Conservation (phyloP, 2,329 filamentous ascomycete genomes). For the Ophiostoma australiae region DNA sequence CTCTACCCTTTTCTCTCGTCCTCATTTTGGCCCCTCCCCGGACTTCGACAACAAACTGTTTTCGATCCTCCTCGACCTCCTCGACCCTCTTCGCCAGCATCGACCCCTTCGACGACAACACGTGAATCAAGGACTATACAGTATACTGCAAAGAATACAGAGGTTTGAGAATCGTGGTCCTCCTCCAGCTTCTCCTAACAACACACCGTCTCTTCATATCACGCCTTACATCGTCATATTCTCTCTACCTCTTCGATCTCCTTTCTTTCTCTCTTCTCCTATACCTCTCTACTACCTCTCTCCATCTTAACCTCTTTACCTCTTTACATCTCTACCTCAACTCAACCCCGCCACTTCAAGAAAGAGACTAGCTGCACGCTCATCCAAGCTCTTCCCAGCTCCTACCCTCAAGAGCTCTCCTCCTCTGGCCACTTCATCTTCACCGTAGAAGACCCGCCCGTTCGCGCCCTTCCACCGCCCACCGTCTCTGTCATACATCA, state of each 20-base stretch:
- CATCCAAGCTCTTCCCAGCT: slow-evolving; percentile 4
- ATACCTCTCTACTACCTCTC: not conserved
- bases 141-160: not conserved
- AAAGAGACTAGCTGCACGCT: slow-evolving; percentile 1
- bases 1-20: not conserved
- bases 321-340: not conserved
- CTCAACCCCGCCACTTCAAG: slow-evolving; percentile 11
- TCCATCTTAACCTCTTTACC: not conserved
- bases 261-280: not conserved
- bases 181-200: slow-evolving; percentile 11
- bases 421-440: slow-evolving; percentile 20
- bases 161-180: slow-evolving; percentile 15
- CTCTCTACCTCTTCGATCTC: not conserved
- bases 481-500: slow-evolving; percentile 12
- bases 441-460: slow-evolving; percentile 18
- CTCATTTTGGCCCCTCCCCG: not conserved
- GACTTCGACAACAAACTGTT: not conserved
- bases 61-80: not conserved
- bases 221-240: slow-evolving; percentile 12
- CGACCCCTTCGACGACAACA: not conserved
- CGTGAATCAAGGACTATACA: not conserved
- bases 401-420: slow-evolving; percentile 9
- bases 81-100: not conserved
- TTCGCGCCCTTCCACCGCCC: slow-evolving; percentile 18
- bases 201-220: not conserved